Evolutionary conservation across 148 eudicot species (phyloP).

Genomic region (Agrostemma githago): DNA sequence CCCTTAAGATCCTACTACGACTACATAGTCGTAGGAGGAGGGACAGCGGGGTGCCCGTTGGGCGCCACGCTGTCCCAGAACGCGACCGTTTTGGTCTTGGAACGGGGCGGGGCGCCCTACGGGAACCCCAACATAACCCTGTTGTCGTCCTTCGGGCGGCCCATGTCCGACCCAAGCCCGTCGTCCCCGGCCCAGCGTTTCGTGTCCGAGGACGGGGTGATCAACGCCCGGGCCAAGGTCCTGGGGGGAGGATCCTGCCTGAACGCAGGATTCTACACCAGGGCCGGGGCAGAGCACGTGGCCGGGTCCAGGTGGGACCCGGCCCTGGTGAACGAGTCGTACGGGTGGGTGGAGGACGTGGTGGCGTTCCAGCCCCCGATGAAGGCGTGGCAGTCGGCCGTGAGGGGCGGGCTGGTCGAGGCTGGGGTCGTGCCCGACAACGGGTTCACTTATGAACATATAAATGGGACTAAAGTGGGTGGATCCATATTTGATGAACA

Average conservation of each 20-base stretch:
- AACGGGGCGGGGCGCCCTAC: slow-evolving; percentile 90
- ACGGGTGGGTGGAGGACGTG: slow-evolving; percentile 65
- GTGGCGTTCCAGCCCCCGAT: slow-evolving; percentile 70
- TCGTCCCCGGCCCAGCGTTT: slow-evolving; percentile 80
- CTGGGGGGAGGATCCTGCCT: slow-evolving; percentile 84
- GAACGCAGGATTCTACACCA: slow-evolving; percentile 85
- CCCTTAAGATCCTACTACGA: slow-evolving; percentile 65
- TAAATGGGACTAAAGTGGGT: slow-evolving; percentile 74
- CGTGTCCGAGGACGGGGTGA: slow-evolving; percentile 86
- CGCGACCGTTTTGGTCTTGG: slow-evolving; percentile 71
- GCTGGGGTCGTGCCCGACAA: slow-evolving; percentile 61
- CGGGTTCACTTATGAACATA: slow-evolving; percentile 73
- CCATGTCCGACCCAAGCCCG: slow-evolving; percentile 60
- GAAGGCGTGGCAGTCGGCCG: slow-evolving; percentile 72
- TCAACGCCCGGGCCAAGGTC: slow-evolving; percentile 72
- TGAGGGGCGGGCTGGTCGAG: slow-evolving; percentile 61
- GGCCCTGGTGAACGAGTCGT: slow-evolving; percentile 56
- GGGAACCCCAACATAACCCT: slow-evolving; percentile 80
- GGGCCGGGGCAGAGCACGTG: slow-evolving; percentile 49
- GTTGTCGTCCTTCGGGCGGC: slow-evolving; percentile 46
- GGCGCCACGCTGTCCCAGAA: slow-evolving; percentile 84
- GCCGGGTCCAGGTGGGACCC: slow-evolving; percentile 51
- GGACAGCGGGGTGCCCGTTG: slow-evolving; percentile 77
- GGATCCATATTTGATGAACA: slow-evolving; percentile 64
- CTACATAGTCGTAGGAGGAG: slow-evolving; percentile 91